Evolutionary conservation across 331 rosid species (phyloP), one percentile per base, ranked within the genome.

Genomic region (Rhamnella rubrinervis): DNA sequence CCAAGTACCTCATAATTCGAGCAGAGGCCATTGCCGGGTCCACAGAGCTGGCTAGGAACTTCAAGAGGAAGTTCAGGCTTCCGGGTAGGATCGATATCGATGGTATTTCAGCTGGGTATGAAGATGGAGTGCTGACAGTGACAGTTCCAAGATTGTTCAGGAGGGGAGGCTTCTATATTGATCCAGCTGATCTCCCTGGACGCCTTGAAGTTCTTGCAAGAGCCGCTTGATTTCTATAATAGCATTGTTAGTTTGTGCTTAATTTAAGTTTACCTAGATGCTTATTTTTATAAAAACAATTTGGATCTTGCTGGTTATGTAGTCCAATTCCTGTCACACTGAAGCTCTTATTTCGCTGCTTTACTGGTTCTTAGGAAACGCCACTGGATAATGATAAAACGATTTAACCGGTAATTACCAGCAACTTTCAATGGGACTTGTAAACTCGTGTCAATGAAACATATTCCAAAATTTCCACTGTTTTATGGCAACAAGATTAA

Each of bases 1-100:
- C 96, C 19, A 82, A 70, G 46, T 92, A 85, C 77, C 86, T 89
- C 9, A 81, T 84, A 16, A 92, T 92, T 59, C 79, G 89, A 74
- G 85, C 95, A 5, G 78, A 82, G 75, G 88, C 83, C 31, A 76
- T 63, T 19, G 85, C 83, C 67, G 93, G 74, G 44, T 74, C 79
- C 19, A 57, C 77, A 15, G 83, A 74, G 70, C 70, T 83, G 14
- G 76, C 75, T 6, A 83, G 88, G 82, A 80, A 52, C 73, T 92
- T 92, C 65, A 61, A 16, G 83, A 87, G 89, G 86, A 92, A 87
- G 82, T 92, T 92, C 64, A 66, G 95, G 84, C 85, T 89, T 1
- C 96, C 95, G 0, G 80, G 76, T 9, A 73, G 79, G 82, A 74
- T 86, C n/a, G 92, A 87, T 41, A 12, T 87, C 6, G 88, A 85